Evolutionary conservation across 2,329 filamentous ascomycete species (phyloP).

Genomic region (Fusarium sp.): DNA sequence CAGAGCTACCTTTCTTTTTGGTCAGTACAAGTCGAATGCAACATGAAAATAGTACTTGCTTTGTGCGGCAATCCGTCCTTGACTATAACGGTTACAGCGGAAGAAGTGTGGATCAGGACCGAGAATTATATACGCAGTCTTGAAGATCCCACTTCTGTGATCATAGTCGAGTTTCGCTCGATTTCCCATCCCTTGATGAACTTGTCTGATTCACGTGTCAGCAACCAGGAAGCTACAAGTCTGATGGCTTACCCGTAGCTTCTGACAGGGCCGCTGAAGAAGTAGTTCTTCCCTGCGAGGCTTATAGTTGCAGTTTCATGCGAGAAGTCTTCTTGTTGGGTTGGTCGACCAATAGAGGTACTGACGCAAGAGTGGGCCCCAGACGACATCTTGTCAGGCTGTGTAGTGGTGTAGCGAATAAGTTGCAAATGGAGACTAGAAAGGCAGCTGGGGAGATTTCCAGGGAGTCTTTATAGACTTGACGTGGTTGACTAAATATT

Average conservation of each 20-base stretch:
- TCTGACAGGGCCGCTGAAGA: slow-evolving; percentile 36
- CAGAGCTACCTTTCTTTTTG: slow-evolving; percentile 18
- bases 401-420: background rate
- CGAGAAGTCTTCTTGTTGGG: slow-evolving; percentile 14
- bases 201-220: slow-evolving; percentile 8
- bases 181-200: slow-evolving; percentile 2
- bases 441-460: background rate
- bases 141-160: slow-evolving; percentile 8
- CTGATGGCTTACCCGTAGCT: slow-evolving; percentile 36
- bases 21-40: background rate
- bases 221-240: rapidly evolving
- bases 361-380: background rate
- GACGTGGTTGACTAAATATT: background rate
- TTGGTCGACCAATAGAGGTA: slow-evolving; percentile 3
- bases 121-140: slow-evolving; percentile 37
- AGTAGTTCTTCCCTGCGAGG: slow-evolving; percentile 36
- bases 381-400: slow-evolving; percentile 1
- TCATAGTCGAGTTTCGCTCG: slow-evolving; percentile 12
- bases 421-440: background rate
- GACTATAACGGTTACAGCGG: slow-evolving; percentile 33
- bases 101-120: slow-evolving; percentile 37
- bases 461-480: background rate
- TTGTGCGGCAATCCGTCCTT: slow-evolving; percentile 26
- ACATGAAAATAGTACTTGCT: slow-evolving; percentile 14
- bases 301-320: slow-evolving; percentile 34